Base-by-base conservation (phyloP, 2,329 filamentous ascomycete genomes). In the Diplodia sapinea region DNA sequence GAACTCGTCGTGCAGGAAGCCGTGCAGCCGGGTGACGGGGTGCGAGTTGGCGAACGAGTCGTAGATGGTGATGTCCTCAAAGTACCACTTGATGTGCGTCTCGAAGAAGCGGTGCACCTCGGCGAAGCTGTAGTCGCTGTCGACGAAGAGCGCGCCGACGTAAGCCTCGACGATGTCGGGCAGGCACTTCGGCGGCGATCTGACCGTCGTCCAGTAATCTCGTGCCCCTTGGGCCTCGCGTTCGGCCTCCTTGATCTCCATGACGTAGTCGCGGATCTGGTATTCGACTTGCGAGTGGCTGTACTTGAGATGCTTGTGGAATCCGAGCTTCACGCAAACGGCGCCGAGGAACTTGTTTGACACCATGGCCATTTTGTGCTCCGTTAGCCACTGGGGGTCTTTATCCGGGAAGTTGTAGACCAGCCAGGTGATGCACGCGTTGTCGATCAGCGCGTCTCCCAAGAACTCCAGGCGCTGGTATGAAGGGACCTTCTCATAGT, bases 281-380 rank as follows among this genome's bases (percentile, higher is more conserved):
- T 76, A 70, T 77, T 80, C 73, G 9, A 91, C 83, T 6, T 84
- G 80, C 0, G 88, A 71, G 33, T 81, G 78, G 68, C 81, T 80
- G 66, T 82, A 81, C 3, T 84, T 85, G 17, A 98, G 80, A 75
- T 94, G 89, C 59, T 83, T 86, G 75, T 97, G 89, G 66, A 98
- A 90, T 0, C 87, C 89, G 0, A 98, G 85, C 57, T 87, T 85
- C 3, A 96, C 92, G 68, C 91, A 91, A 3, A 98, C 82, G 20
- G 89, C 92, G 1, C 91, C 93, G 1, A 97, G 85, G 75, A 98
- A 99, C 69, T 94, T 93, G 80, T 99, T 99, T 65, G 92, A 95
- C 0, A 95, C 94, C 92, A 99, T 97, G n/a, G 94, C 93, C 89
- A 96, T 97, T 81, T 98, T 98, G 84, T 98, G 94, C 79, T 98